phyloP scores from a whole-genome alignment of 1,284 basidiomycete species.

The Phellopilus nigrolimitatus region DNA sequence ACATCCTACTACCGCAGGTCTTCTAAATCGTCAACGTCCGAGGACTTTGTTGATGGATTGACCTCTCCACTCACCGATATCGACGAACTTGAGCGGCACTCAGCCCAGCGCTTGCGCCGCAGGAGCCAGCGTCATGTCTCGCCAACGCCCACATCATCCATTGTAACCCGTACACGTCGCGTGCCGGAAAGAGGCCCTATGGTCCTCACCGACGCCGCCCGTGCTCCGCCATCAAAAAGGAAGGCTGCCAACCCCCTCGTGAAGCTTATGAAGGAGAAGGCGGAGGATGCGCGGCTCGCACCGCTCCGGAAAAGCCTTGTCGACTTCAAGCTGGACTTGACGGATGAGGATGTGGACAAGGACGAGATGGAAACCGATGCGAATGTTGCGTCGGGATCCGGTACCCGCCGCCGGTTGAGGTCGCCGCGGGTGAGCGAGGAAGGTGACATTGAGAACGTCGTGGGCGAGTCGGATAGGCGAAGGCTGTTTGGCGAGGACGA shows the following conservation, averaged over 20 bases:
- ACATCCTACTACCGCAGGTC: background rate
- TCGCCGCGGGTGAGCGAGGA: slow-evolving; percentile 22
- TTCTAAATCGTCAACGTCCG: background rate
- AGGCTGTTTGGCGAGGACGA: slow-evolving; percentile 36
- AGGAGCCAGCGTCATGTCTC: background rate
- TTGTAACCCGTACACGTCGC: too few species aligned
- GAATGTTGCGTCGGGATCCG: background rate
- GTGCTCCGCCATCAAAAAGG: slow-evolving; percentile 21
- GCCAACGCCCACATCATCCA: too few species aligned
- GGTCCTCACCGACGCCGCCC: background rate
- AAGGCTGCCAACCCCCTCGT: slow-evolving; percentile 46
- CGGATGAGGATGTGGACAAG: slow-evolving; percentile 21
- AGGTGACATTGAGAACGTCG: slow-evolving; percentile 25
- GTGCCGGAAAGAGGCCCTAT: too few species aligned
- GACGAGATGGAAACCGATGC: slow-evolving; percentile 7
- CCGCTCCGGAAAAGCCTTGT: slow-evolving; percentile 12
- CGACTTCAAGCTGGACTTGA: slow-evolving; percentile 10
- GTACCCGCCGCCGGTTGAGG: background rate
- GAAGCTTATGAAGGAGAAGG: slow-evolving; percentile 31
- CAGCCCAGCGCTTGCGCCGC: background rate
- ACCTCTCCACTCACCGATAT: slow-evolving; percentile 2
- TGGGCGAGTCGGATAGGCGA: slow-evolving; percentile 35
- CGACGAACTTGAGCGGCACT: background rate
- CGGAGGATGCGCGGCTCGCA: slow-evolving; percentile 25
- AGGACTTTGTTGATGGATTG: background rate